These are phyloP conservation scores for Cardamine chenopodiifolia DNA, from an alignment of 345 rosid genomes.

Conservation along the genomic window DNA sequence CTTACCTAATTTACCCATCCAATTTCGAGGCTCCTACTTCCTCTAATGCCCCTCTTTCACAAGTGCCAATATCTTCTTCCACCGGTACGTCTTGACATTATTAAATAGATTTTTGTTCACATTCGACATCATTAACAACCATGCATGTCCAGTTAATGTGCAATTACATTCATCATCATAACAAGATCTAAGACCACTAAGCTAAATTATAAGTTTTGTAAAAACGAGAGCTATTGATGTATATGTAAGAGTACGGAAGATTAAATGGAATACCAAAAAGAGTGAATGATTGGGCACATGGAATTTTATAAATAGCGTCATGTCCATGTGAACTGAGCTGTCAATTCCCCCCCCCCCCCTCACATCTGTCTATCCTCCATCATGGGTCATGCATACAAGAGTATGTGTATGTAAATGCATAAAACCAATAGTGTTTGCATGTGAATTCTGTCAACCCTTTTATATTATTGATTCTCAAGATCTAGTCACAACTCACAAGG, in stretches of 20 bases:
- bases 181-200: slow-evolving; percentile 11
- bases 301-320: slow-evolving; percentile 29
- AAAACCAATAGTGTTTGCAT: slow-evolving; percentile 43
- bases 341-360: slow-evolving; percentile 28
- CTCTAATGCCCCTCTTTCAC: slow-evolving; percentile 32
- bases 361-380: slow-evolving; percentile 38
- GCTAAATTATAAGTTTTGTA: neutral
- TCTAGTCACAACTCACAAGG: slow-evolving; percentile 39
- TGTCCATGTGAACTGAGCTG: slow-evolving; percentile 46
- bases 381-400: slow-evolving; percentile 39
- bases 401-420: slow-evolving; percentile 15
- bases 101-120: neutral
- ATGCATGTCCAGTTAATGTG: slow-evolving; percentile 26
- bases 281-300: slow-evolving; percentile 40
- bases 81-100: slow-evolving; percentile 32
- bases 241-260: slow-evolving; percentile 22
- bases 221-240: neutral
- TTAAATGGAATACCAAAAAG: slow-evolving; percentile 20
- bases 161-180: slow-evolving; percentile 19
- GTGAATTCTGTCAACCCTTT: slow-evolving; percentile 41
- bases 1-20: slow-evolving; percentile 38
- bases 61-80: slow-evolving; percentile 35
- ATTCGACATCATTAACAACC: neutral
- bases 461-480: slow-evolving; percentile 35
- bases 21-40: slow-evolving; percentile 31